Base-by-base conservation (phyloP, 257 asterid genomes). In the Gentiana straminea region DNA sequence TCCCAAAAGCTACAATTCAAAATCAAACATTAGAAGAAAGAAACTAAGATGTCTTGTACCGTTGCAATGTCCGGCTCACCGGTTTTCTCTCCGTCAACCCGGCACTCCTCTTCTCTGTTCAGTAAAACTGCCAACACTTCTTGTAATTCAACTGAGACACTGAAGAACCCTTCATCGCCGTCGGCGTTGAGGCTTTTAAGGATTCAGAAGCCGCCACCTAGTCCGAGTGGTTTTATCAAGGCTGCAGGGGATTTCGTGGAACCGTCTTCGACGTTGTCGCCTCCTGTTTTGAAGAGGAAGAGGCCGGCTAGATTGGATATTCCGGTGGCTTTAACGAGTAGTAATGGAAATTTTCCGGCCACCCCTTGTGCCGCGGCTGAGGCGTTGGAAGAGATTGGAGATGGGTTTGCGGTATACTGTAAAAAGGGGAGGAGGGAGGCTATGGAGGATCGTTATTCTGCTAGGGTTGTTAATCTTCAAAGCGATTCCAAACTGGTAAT, bases 391-490 rank as follows among this genome's bases (percentile, higher is more conserved):
- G 75, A 55, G 64, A 94, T 85, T 36, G 91, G 84, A 8, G 85
- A 90, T 51, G 94, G 86, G 64, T 86, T 66, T 77, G 70, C 77
- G 33, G 94, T 86, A 51, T 90, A 78, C 52, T 90, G 94, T 73
- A 90, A 90, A 73, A 82, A 64, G 55, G 96, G 96, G 44, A 82
- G 77, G 77, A 84, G 95, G 58, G 94, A 78, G 37, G 66, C 65
- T 35, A 86, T 86, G 84, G 89, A 90, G 80, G 98, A 90, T 67
- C 84, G 96, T 12, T 85, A 69, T 70, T 82, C 96, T 13, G 94
- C 92, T 49, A 24, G 24, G 24, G 58, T 57, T 5, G 69, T 78
- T 10, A 74, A 78, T 60, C 58, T 68, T 69, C 78, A 79, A 48
- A 83, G 79, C 5, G 80, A 82, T 59, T 59, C 83, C 37, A 78